Conservation (phyloP, 2,329 filamentous ascomycete genomes). For the Diaporthe sp. region DNA sequence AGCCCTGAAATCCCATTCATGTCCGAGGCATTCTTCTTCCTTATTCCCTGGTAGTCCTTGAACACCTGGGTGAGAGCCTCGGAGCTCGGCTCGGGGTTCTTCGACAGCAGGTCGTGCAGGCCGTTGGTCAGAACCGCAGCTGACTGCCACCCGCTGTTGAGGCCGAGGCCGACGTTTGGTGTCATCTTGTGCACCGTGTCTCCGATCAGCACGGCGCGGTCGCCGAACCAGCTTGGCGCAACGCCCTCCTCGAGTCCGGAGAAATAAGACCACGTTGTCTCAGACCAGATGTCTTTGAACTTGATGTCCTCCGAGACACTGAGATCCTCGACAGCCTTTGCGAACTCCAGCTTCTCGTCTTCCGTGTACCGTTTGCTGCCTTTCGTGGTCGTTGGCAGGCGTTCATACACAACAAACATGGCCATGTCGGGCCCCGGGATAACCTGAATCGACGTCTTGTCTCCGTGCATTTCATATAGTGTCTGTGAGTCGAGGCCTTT, state of each 20-base stretch:
- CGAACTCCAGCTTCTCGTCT: slow-evolving; percentile 38
- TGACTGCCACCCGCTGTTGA: slow-evolving; percentile 43
- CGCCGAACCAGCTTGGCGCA: slow-evolving; percentile 38
- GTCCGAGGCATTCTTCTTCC: slow-evolving; percentile 38
- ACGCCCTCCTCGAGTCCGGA: slow-evolving; percentile 42
- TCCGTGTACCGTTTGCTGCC: slow-evolving; percentile 38
- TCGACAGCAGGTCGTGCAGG: slow-evolving; percentile 34
- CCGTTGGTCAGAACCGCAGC: slow-evolving; percentile 41
- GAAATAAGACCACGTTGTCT: slow-evolving; percentile 31
- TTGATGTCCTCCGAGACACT: slow-evolving; percentile 37
- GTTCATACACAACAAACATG: slow-evolving; percentile 41
- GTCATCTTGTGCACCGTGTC: slow-evolving; percentile 45
- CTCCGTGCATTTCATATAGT: slow-evolving; percentile 39
- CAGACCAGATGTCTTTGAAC: slow-evolving; percentile 39
- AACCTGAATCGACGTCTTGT: slow-evolving; percentile 33
- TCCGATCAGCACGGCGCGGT: slow-evolving; percentile 42
- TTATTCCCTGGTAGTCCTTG: slow-evolving; percentile 39
- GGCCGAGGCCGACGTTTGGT: slow-evolving; percentile 41
- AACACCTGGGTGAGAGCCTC: slow-evolving; percentile 39
- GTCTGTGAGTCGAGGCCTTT: slow-evolving; percentile 28
- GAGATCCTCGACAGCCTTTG: slow-evolving; percentile 32
- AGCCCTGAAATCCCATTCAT: slow-evolving; percentile 33
- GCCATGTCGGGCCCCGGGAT: slow-evolving; percentile 30
- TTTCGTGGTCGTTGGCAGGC: slow-evolving; percentile 34
- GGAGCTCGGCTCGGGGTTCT: slow-evolving; percentile 26